Percentiles rank a stretch among this genome's conserved stretches.
These are phyloP conservation scores for Dactylellina drechsleri DNA, from an alignment of 2,329 filamentous ascomycete species.

Conservation along the genomic window DNA sequence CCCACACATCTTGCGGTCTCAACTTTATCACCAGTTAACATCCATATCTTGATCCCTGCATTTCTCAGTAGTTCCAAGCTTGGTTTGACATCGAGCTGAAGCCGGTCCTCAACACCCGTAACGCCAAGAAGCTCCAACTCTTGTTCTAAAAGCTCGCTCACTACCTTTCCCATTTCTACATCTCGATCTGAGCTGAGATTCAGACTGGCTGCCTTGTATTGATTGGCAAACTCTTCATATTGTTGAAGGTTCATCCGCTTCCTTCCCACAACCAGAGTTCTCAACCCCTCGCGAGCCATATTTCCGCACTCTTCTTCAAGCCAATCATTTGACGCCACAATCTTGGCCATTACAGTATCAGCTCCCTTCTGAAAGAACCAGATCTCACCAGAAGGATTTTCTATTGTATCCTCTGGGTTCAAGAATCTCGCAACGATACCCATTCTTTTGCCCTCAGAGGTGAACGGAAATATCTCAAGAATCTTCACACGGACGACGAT, in stretches of 20 bases:
- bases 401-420: conserved; percentile 65
- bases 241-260: conserved; percentile 81
- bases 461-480: conserved; percentile 95
- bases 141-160: conserved; percentile 82
- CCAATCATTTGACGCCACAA: conserved; percentile 97
- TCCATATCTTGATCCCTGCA: conserved; percentile 99
- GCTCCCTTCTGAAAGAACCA: conserved; percentile 99
- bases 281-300: conserved; percentile 95
- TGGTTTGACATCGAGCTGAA: conserved; percentile 94
- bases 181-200: conserved; percentile 79
- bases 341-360: conserved; percentile 96
- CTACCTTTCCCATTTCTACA: conserved; percentile 79
- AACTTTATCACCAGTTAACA: conserved; percentile 98
- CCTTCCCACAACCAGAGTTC: conserved; percentile 93
- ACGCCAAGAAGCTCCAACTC: conserved; percentile 95
- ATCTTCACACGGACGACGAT: conserved; percentile 85
- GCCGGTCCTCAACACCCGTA: conserved; percentile 95
- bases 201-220: conserved; percentile 81
- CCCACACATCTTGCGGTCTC: conserved; percentile 97
- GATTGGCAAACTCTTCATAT: conserved; percentile 80
- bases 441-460: conserved; percentile 97
- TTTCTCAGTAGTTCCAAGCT: conserved; percentile 94
- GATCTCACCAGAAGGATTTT: conserved; percentile 75
- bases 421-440: conserved; percentile 92
- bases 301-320: conserved; percentile 99